phyloP scores from a whole-genome alignment of 208 protist species.

The Willaertia magna region DNA sequence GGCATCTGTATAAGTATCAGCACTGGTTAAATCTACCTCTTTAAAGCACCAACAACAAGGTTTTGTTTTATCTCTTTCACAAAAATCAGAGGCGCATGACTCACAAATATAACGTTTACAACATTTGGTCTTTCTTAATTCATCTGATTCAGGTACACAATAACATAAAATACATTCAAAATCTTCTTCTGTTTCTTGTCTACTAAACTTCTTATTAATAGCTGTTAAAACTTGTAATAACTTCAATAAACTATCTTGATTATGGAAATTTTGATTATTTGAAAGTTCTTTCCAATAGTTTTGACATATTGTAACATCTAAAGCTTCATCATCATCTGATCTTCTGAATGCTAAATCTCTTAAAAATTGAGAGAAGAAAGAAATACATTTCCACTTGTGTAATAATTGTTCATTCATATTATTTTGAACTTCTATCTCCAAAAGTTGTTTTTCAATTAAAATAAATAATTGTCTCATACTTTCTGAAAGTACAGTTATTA shows the following conservation, averaged over 20 bases:
- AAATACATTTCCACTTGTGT: not conserved
- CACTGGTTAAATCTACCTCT: not conserved
- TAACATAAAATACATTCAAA: not conserved
- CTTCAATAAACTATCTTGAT: not conserved
- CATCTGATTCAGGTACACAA: not conserved
- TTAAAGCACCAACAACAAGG: not conserved
- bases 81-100: not conserved
- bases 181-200: not conserved
- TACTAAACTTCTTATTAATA: not conserved
- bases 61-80: not conserved
- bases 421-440: not conserved
- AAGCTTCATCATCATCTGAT: not conserved
- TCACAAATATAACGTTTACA: not conserved
- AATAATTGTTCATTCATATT: not conserved
- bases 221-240: not conserved
- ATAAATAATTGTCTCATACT: not conserved
- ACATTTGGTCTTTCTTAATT: not conserved
- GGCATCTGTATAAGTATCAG: not conserved
- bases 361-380: not conserved
- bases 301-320: not conserved
- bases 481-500: not conserved
- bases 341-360: not conserved
- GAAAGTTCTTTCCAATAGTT: not conserved
- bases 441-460: not conserved
- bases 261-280: not conserved